Evolutionary conservation across 306 rosid genomes (phyloP).

Genomic region (Urtica urens): DNA sequence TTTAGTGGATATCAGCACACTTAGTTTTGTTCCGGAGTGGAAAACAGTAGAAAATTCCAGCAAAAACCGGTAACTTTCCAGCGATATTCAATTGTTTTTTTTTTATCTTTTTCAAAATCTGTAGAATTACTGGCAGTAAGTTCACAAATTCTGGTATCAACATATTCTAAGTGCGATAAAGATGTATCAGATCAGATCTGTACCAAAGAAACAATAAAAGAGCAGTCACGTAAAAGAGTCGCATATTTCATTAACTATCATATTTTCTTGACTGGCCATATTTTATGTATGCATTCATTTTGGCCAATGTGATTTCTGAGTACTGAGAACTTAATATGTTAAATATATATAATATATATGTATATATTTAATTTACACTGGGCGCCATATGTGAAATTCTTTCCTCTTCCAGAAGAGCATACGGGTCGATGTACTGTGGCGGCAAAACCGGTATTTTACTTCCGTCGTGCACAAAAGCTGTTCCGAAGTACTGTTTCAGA

Average conservation of each 20-base stretch:
- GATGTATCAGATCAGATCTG: constrained; percentile 8
- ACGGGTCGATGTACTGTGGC: constrained; percentile 77
- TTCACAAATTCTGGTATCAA: too few relatives aligned
- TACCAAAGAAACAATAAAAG: constrained; percentile 8
- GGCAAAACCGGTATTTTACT: constrained; percentile 43
- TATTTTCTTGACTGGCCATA: neutral
- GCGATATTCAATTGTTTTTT: too few relatives aligned
- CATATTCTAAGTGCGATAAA: too few relatives aligned
- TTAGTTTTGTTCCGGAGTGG: too few relatives aligned
- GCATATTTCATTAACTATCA: neutral
- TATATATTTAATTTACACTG: constrained; percentile 37
- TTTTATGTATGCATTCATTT: constrained; percentile 4
- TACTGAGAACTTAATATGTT: constrained; percentile 9
- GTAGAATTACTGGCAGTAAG: too few relatives aligned
- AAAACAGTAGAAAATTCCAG: too few relatives aligned
- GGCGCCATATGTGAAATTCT: constrained; percentile 78
- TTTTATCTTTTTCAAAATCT: too few relatives aligned
- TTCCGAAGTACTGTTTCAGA: constrained; percentile 70
- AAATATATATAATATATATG: constrained; percentile 1
- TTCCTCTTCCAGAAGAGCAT: constrained; percentile 79
- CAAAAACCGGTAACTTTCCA: too few relatives aligned
- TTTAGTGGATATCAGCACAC: too few relatives aligned
- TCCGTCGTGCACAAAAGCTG: constrained; percentile 64
- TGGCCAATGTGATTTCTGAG: neutral
- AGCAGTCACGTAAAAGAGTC: constrained; percentile 11